Evolutionary conservation across 148 eudicot species (phyloP).

Genomic region (Beta vulgaris): DNA sequence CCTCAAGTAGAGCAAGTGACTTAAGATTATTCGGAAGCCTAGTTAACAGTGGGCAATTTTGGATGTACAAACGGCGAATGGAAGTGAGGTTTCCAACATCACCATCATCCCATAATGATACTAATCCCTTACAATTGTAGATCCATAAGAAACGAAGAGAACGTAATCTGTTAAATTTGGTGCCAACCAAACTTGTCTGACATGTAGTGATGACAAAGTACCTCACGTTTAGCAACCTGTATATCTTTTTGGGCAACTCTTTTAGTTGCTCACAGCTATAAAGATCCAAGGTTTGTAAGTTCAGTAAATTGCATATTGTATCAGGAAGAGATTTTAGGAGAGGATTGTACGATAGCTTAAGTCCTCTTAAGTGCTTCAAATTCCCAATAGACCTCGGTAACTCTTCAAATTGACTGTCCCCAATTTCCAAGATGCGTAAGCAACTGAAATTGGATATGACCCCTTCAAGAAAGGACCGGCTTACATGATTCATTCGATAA

Average conservation of each 20-base stretch:
- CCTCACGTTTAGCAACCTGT: conserved; percentile 34
- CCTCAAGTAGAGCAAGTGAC: conserved; percentile 30
- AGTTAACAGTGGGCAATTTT: conserved; percentile 35
- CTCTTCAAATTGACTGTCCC: conserved; percentile 31
- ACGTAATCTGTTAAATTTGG: conserved; percentile 13
- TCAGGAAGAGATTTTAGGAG: conserved; percentile 43
- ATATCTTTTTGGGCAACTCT: too few species aligned
- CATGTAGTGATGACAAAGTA: conserved; percentile 34
- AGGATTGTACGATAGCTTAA: conserved; percentile 29
- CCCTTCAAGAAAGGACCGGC: conserved; percentile 30
- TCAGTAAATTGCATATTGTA: conserved; percentile 41
- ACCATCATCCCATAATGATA: conserved; percentile 30
- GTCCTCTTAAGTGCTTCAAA: conserved; percentile 32
- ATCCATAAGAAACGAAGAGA: conserved; percentile 30
- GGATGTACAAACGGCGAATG: conserved; percentile 31
- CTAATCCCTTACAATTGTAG: conserved; percentile 17
- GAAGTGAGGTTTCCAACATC: conserved; percentile 27
- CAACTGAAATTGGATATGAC: conserved; percentile 24
- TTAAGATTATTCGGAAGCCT: conserved; percentile 33
- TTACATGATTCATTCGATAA: conserved; percentile 10
- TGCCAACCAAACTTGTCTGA: conserved; percentile 16
- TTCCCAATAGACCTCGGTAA: conserved; percentile 42
- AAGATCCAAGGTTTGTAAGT: conserved; percentile 35
- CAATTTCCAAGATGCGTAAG: conserved; percentile 33
- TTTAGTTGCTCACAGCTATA: conserved; percentile 29